Base-by-base conservation (phyloP, 306 rosid species). In the Argentina anserina region DNA sequence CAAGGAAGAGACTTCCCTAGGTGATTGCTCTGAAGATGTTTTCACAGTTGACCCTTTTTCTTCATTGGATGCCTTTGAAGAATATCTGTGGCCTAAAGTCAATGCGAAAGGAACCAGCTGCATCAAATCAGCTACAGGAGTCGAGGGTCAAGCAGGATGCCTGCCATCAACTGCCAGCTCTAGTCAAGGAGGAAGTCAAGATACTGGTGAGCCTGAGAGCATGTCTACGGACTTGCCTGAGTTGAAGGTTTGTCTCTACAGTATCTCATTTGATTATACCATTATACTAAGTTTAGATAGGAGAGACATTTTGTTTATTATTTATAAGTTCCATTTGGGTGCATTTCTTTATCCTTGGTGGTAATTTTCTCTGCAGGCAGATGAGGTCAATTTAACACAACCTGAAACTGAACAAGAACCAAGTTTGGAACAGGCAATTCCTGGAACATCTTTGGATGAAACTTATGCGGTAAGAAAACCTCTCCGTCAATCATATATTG, bases 81-180 rank as follows among this genome's bases (percentile, higher is more conserved):
- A 82, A 79, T 90, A 81, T 83, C 74, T 95, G 47, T 81, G 96
- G 97, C 88, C 92, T 69, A 94, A 84, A 86, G 87, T 92, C 76
- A 79, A 81, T 65, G 37, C 61, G 46, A 77, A 81, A 73, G 59
- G 59, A 58, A 77, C 83, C 56, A 69, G 76, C 72, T 47, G 63
- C 26, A 64, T 13, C 3, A 77, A 59, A 68, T 59, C 84, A 69
- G 69, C 90, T 59, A 58, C 67, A 79, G 83, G 76, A 69, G 72
- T 65, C 50, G 75, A 28, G 68, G 80, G 45, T 73, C 87, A 86
- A 71, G 78, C 84, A 26, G 96, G 85, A 69, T 73, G 81, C 73
- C 84, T 79, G 73, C 83, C 83, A 55, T 72, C 89, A 77, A 71
- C 70, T 77, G 78, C 84, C 74, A 82, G 83, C 80, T 74, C 90